Evolutionary conservation across 1,284 basidiomycete species (phyloP), one percentile per base, ranked within the genome.

Genomic region (Malassezia japonica): DNA sequence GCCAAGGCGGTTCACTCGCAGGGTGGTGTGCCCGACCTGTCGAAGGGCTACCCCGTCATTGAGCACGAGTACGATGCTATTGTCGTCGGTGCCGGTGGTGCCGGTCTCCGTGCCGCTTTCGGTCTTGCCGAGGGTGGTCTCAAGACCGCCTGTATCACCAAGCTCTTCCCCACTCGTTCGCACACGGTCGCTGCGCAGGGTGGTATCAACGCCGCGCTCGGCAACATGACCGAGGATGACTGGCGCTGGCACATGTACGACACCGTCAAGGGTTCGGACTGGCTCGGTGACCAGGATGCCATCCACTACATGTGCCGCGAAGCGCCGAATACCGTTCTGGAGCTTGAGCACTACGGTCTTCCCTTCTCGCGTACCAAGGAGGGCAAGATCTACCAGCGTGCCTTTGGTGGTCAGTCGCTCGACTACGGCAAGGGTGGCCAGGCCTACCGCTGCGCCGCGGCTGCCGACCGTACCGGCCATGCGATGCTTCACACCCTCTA

Each of bases 231-330:
- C 45, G 66, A 67, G 65, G 70, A 95, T 73, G 90, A 95, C 75
- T 96, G 91, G 92, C 79, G 94, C 76, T 98, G 94, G 94, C 92
- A 98, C 76, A 95, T 96, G 87, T 91, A 92, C 76, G 91, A 96
- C 77, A 98, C 92, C 50, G 92, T 98, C 61, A 98, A 99, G 80
- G 94, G 94, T 60, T 95, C 91, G 48, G 94, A 99, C 78, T 99
- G 92, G 92, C 83, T 98, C 49, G 94, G 94, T 76, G 94, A 99
- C 79, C 94, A 99, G 78, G 92, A 98, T 73, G 92, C 91, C 50
- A 95, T 96, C 69, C 92, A 96, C 74, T 96, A 96, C 79, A 96
- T 96, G 92, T 92, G 87, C 75, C 81, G 88, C 43, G 91, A 94
- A 77, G 92, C 92, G 47, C 92, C 91, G 42, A 79, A 82, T 67